Evolutionary conservation across 2,329 filamentous ascomycete species (phyloP).

Genomic region (Penicillium sp.): DNA sequence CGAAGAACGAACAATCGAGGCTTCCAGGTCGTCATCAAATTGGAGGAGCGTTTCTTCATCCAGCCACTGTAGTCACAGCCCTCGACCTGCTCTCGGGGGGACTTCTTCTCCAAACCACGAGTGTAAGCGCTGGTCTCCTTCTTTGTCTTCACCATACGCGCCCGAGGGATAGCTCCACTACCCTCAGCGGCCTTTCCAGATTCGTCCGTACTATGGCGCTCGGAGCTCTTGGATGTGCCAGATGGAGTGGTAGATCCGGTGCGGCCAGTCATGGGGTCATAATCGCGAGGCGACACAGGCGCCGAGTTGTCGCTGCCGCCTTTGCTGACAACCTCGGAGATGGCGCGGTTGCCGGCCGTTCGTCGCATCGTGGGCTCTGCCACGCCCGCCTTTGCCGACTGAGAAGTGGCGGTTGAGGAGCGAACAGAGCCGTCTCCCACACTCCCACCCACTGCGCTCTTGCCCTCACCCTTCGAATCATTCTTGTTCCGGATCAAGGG

Average conservation of each 20-base stretch:
- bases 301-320: conserved; percentile 38
- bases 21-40: conserved; percentile 97
- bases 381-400: conserved; percentile 45
- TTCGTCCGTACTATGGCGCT: conserved; percentile 67
- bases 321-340: conserved; percentile 67
- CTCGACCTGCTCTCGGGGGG: conserved; percentile 74
- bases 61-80: conserved; percentile 91
- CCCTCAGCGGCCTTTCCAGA: conserved; percentile 46
- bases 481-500: conserved; percentile 38
- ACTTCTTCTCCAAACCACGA: conserved; percentile 73
- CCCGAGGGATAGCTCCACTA: conserved; percentile 43
- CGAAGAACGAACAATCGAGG: conserved; percentile 91
- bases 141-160: conserved; percentile 65
- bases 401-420: conserved; percentile 43
- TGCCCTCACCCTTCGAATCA: conserved; percentile 38
- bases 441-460: not conserved
- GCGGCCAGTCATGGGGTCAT: conserved; percentile 59
- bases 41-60: conserved; percentile 99
- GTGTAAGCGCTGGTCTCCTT: conserved; percentile 94
- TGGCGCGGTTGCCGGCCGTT: conserved; percentile 68
- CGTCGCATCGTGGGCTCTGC: conserved; percentile 55
- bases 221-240: conserved; percentile 62
- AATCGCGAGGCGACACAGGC: conserved; percentile 46
- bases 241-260: conserved; percentile 69
- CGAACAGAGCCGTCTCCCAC: conserved; percentile 37